phyloP scores from a whole-genome alignment of 129 eudicot genomes.

The Apium graveolens region DNA sequence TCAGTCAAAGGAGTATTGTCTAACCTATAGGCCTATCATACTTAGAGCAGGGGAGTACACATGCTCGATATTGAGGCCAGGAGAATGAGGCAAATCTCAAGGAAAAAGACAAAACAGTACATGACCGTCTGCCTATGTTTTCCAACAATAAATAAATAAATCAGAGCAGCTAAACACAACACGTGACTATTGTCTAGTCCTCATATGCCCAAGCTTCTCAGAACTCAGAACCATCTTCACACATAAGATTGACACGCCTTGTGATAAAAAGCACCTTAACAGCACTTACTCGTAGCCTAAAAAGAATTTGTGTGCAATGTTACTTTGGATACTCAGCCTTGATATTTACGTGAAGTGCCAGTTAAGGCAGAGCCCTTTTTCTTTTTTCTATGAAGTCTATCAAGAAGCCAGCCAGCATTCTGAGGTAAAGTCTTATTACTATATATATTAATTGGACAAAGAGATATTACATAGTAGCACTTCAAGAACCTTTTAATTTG shows the following conservation, averaged over 20 bases:
- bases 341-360: background rate
- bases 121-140: background rate
- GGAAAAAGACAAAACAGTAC: background rate
- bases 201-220: background rate
- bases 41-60: background rate
- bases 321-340: background rate
- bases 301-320: too few species aligned
- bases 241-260: background rate
- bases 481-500: background rate
- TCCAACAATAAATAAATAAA: background rate
- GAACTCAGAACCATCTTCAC: background rate
- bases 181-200: background rate
- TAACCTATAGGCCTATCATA: background rate
- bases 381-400: background rate
- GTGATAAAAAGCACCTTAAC: too few species aligned
- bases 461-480: background rate
- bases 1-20: background rate
- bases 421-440: background rate
- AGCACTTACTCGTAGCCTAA: background rate
- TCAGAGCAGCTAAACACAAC: background rate
- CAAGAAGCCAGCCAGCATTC: background rate
- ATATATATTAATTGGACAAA: background rate
- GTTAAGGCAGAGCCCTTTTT: background rate
- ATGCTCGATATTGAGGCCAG: background rate
- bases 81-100: too few species aligned